phyloP scores from a whole-genome alignment of 2,329 filamentous ascomycete genomes.

The Aphanoascus verrucosus region DNA sequence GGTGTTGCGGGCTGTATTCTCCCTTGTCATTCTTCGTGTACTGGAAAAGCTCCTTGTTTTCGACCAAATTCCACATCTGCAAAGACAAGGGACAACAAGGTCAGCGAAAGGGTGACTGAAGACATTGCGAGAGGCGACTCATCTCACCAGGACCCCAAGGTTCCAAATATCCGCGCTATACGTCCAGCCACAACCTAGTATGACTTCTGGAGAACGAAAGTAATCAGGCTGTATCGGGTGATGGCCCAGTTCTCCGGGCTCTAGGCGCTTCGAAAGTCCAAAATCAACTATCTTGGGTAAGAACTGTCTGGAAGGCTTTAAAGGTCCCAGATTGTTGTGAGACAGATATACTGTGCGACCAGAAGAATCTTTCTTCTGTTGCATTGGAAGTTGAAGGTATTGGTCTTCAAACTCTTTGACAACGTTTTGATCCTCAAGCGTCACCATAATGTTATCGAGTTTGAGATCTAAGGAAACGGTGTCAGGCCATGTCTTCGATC shows the following conservation, averaged over 20 bases:
- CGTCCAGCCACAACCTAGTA: slow-evolving; percentile 31
- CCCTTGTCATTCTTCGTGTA: slow-evolving; percentile 13
- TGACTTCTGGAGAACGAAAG: slow-evolving; percentile 35
- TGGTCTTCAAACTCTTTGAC: slow-evolving; percentile 18
- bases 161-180: slow-evolving; percentile 36
- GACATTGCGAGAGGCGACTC: neutral
- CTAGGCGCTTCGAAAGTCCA: slow-evolving; percentile 18
- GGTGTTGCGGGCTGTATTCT: slow-evolving; percentile 25
- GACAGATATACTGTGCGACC: neutral
- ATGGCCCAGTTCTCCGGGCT: slow-evolving; percentile 14
- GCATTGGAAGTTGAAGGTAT: slow-evolving; percentile 10
- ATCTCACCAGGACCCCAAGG: slow-evolving; percentile 29
- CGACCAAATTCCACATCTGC: slow-evolving; percentile 9
- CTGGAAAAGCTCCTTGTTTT: neutral
- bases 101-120: neutral
- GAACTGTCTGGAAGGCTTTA: neutral
- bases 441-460: slow-evolving; percentile 29
- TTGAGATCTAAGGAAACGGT: slow-evolving; percentile 23
- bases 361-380: neutral
- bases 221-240: slow-evolving; percentile 34
- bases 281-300: slow-evolving; percentile 16
- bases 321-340: neutral
- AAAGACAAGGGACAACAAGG: neutral
- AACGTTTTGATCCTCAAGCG: slow-evolving; percentile 16
- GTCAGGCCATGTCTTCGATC: neutral